Evolutionary conservation across 306 rosid species (phyloP).

Genomic region (Mimosa pudica): DNA sequence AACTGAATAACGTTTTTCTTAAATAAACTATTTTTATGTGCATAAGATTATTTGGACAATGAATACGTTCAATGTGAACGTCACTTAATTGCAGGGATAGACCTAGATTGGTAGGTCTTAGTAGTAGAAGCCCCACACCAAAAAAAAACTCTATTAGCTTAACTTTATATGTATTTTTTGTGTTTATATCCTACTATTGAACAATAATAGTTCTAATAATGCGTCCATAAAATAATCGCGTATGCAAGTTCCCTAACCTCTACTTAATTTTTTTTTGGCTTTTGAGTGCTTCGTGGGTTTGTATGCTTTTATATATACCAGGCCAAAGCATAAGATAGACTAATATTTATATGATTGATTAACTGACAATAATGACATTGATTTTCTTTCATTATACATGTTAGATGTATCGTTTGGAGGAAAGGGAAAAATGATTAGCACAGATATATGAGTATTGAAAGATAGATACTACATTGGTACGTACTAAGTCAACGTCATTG

Average conservation of each 20-base stretch:
- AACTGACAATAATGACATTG: too few species aligned
- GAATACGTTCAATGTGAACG: background rate
- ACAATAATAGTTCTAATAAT: background rate
- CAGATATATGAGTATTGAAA: background rate
- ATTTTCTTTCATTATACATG: background rate
- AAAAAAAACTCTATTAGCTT: background rate
- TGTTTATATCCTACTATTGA: background rate
- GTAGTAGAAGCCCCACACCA: background rate
- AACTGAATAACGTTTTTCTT: background rate
- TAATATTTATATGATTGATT: too few species aligned
- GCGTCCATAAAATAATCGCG: background rate
- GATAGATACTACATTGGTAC: background rate
- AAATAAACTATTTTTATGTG: background rate
- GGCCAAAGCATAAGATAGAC: too few species aligned
- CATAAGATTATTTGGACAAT: background rate
- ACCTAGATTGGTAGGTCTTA: background rate
- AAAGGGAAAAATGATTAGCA: background rate
- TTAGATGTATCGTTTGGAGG: background rate
- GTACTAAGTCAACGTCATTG: background rate
- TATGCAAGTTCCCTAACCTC: background rate
- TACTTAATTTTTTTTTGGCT: background rate
- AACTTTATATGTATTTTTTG: too few species aligned
- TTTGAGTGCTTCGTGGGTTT: background rate
- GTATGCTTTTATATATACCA: too few species aligned
- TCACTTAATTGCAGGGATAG: background rate